Conservation (phyloP, 352 stramenopile genomes). For the Globisporangium okanoganense region DNA sequence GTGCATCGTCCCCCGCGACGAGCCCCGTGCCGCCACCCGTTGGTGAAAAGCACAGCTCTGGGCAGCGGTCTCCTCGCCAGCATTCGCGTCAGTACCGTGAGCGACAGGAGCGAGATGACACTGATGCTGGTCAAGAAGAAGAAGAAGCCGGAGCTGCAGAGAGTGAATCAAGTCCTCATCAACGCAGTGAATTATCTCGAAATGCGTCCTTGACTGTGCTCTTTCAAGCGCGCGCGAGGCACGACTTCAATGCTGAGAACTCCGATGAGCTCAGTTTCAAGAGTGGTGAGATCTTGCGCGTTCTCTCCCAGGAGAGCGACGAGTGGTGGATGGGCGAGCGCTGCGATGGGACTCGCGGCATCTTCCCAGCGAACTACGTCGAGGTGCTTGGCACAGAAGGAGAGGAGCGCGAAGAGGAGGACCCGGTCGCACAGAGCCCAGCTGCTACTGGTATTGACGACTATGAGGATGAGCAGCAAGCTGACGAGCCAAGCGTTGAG, state of each 20-base stretch:
- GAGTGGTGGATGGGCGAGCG: conserved; percentile 66
- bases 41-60: conserved; percentile 16
- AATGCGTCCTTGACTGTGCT: conserved; percentile 2
- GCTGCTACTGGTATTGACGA: neutral
- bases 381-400: conserved; percentile 1
- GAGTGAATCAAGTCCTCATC: neutral
- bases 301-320: conserved; percentile 38
- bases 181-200: neutral
- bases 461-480: neutral
- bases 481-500: neutral
- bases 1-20: neutral
- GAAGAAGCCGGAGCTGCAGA: neutral
- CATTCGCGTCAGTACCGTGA: conserved; percentile 35
- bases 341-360: conserved; percentile 53
- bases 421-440: neutral
- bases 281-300: conserved; percentile 46
- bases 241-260: conserved; percentile 40
- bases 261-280: conserved; percentile 48
- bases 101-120: conserved; percentile 13
- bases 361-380: conserved; percentile 57
- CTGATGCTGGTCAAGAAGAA: neutral
- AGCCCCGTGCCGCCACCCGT: conserved; percentile 12
- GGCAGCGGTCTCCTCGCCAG: conserved; percentile 25
- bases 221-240: conserved; percentile 25
- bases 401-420: neutral